phyloP scores from a whole-genome alignment of 2,329 filamentous ascomycete species.

The Aspergillus novofumigatus region DNA sequence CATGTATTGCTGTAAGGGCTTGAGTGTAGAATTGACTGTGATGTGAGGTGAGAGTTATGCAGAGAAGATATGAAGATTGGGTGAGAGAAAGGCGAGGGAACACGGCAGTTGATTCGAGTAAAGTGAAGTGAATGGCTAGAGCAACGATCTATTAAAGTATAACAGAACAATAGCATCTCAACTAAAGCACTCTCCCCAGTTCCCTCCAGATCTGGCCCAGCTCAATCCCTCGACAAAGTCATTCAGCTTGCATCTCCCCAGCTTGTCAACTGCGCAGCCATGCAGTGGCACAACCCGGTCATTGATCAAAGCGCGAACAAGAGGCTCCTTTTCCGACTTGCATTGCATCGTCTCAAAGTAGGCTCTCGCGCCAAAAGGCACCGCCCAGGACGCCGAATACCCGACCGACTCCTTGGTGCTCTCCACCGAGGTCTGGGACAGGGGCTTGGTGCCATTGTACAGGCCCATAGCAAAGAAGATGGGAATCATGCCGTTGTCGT shows the following conservation, averaged over 20 bases:
- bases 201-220: slow-evolving; percentile 68
- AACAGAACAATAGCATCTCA: neutral
- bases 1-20: neutral
- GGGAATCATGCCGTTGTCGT: slow-evolving; percentile 81
- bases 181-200: slow-evolving; percentile 64
- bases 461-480: slow-evolving; percentile 74
- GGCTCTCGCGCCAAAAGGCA: slow-evolving; percentile 75
- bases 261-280: slow-evolving; percentile 64
- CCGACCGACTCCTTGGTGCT: slow-evolving; percentile 56
- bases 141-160: neutral
- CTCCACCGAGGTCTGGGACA: slow-evolving; percentile 49
- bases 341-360: slow-evolving; percentile 89
- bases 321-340: slow-evolving; percentile 51
- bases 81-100: neutral
- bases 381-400: slow-evolving; percentile 71
- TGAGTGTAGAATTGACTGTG: no score
- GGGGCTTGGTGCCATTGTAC: slow-evolving; percentile 61
- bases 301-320: slow-evolving; percentile 77
- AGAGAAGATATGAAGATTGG: neutral
- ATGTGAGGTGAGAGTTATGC: neutral
- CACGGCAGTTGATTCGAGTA: neutral
- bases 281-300: slow-evolving; percentile 71
- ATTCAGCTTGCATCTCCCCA: slow-evolving; percentile 66
- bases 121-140: neutral
- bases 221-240: slow-evolving; percentile 70